Percentiles rank a stretch among this genome's conserved stretches.
Evolutionary conservation across 225 moss, liverwort and hornwort genomes (phyloP).

Genomic region (Marchantia paleacea): DNA sequence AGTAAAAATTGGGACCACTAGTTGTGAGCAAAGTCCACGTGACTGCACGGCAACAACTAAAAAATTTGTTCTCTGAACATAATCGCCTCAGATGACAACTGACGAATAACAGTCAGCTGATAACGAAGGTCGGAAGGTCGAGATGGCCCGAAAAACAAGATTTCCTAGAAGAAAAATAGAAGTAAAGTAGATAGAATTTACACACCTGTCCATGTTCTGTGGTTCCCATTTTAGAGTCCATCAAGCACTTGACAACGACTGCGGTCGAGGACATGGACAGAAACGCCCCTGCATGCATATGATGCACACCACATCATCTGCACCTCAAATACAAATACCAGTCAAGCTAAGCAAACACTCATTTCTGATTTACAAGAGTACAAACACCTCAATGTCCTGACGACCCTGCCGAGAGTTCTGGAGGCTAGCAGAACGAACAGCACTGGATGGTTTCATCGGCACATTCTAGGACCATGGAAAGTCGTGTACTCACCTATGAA

Average conservation of each 20-base stretch:
- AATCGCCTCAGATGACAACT: background rate
- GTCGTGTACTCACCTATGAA: conserved; percentile 33
- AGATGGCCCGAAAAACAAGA: too few relatives aligned
- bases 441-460: background rate
- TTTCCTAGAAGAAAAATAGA: background rate
- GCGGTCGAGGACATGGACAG: conserved; percentile 51
- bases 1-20: background rate
- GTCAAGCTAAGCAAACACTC: conserved; percentile 33
- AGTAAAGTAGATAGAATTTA: background rate
- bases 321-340: conserved; percentile 42
- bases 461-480: background rate
- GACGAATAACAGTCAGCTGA: background rate
- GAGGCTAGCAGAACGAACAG: background rate
- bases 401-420: background rate
- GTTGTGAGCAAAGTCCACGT: background rate
- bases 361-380: conserved; percentile 1
- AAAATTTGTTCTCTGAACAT: background rate
- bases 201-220: conserved; percentile 45
- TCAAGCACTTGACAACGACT: conserved; percentile 47
- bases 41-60: background rate
- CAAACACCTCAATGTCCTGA: background rate
- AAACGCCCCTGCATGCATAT: conserved; percentile 52
- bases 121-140: background rate
- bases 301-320: conserved; percentile 48
- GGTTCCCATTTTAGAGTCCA: conserved; percentile 46